Evolutionary conservation across 805 yeast species (phyloP).

Genomic region (Saccharomyces cerevisiae): DNA sequence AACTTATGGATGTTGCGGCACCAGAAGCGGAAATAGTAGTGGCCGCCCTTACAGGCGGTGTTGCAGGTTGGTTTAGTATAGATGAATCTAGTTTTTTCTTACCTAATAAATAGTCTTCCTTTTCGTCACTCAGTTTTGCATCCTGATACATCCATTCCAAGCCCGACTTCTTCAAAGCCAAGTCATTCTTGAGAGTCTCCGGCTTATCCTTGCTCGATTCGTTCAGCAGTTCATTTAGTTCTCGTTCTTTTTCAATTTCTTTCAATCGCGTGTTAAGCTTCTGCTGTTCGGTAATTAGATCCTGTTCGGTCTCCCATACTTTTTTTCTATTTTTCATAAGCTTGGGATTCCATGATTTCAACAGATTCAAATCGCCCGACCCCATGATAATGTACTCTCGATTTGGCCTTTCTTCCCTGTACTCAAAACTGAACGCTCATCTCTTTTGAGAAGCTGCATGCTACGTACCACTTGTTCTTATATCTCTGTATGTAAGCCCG

Average conservation of each 20-base stretch:
- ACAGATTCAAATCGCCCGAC: slow-evolving; percentile 77
- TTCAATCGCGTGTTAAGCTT: slow-evolving; percentile 53
- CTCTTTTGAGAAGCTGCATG: too few relatives aligned
- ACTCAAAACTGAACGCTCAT: background rate
- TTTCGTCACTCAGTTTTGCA: slow-evolving; percentile 5
- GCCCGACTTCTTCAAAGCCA: slow-evolving; percentile 28
- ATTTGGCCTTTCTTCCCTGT: background rate
- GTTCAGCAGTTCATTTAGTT: slow-evolving; percentile 49
- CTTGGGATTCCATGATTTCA: slow-evolving; percentile 96
- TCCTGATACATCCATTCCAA: slow-evolving; percentile 85
- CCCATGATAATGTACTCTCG: slow-evolving; percentile 29
- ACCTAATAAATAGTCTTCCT: slow-evolving; percentile 18
- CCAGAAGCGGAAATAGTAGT: background rate
- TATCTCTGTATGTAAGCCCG: background rate
- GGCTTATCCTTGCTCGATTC: slow-evolving; percentile 34
- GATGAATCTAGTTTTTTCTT: slow-evolving; percentile 15
- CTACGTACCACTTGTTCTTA: background rate
- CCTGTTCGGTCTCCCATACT: slow-evolving; percentile 78
- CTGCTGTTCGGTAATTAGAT: slow-evolving; percentile 60
- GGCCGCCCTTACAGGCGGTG: background rate
- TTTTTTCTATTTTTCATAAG: slow-evolving; percentile 74
- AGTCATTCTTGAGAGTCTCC: background rate
- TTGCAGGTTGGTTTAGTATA: slow-evolving; percentile 2
- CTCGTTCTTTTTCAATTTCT: slow-evolving; percentile 57
- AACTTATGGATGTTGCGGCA: background rate